Evolutionary conservation across 495 filamentous ascomycete genomes (phyloP), one percentile per base, ranked within the genome.

Genomic region (Polyplosphaeria fusca): DNA sequence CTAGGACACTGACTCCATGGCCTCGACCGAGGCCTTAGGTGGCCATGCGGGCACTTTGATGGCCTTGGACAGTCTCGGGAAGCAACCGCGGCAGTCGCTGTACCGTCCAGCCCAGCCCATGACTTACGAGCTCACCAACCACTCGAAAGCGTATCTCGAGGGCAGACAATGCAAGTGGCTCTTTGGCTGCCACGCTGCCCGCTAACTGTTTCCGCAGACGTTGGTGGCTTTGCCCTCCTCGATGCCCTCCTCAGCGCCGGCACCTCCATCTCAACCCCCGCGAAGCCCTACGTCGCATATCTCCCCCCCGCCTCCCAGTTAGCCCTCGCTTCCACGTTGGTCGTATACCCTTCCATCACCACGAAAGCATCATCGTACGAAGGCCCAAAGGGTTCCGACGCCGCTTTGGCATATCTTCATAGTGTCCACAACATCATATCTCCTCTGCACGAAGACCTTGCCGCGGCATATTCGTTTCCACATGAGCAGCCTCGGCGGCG

Each of bases 311-410:
- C 74, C 5, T 73, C 77, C 23, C 82, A 88, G 52, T 72, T 92
- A 22, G 80, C 87, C 2, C 73, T 92, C 5, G 79, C 86, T 3
- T 75, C 74, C 18, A 89, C 86, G 20, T 70, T 89, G 43, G 73
- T 82, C 23, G 82, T 90, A 13, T 87, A 91, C 60, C 88, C 89
- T 0, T 70, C 71, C 5, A 81, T 86, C 28, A 92, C 73, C 9
- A 85, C 80, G 5, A 78, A 79, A 45, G 80, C 83, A 11, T 74
- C 73, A 39, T 73, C 72, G 1, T 41, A 64, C 13, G 81, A 85
- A 50, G 75, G 74, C 42, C 66, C 76, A 39, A 74, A 79, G 39
- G 78, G 80, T 2, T 68, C 82, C 0, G 76, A 76, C 58, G 70
- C 76, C 14, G 77, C 84, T 0, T 68, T 86, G 24, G 70, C 73